Evolutionary conservation across 345 rosid genomes (phyloP).

Genomic region (Turnera subulata): DNA sequence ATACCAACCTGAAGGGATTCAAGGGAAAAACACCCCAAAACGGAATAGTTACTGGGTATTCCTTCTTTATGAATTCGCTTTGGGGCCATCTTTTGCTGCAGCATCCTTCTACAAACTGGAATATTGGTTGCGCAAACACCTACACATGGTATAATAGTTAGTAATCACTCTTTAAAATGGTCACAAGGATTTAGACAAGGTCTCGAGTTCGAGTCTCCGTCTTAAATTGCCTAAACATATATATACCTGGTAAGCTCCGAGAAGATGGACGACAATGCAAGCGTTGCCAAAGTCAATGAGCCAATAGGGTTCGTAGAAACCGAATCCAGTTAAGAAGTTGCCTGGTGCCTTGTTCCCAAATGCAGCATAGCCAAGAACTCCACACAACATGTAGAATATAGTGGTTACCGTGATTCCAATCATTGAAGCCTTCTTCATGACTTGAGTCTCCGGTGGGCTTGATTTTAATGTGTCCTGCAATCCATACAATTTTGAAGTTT

Average conservation of each 20-base stretch:
- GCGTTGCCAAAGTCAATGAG: constrained; percentile 9
- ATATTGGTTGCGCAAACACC: constrained; percentile 13
- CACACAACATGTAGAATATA: constrained; percentile 6
- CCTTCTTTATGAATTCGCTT: constrained; percentile 10
- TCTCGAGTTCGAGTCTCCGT: too few relatives aligned
- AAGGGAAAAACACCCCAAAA: neutral
- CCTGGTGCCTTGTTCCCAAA: constrained; percentile 11
- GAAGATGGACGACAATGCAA: constrained; percentile 8
- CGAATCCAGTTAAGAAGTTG: constrained; percentile 13
- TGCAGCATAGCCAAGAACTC: constrained; percentile 13
- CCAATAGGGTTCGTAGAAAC: constrained; percentile 18
- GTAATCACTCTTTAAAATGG: neutral
- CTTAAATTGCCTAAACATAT: neutral
- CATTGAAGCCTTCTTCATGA: constrained; percentile 12
- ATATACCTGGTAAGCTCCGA: constrained; percentile 16
- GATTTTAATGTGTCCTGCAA: constrained; percentile 11
- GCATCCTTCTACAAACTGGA: constrained; percentile 9
- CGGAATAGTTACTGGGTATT: neutral
- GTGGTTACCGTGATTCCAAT: constrained; percentile 8
- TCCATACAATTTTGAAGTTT: neutral
- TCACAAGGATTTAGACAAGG: too few relatives aligned
- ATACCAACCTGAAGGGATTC: constrained; percentile 1
- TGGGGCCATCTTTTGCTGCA: neutral
- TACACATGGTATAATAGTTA: neutral
- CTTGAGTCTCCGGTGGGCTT: constrained; percentile 3